Conservation (phyloP, 2,329 filamentous ascomycete species). For the Exophiala bonariae region DNA sequence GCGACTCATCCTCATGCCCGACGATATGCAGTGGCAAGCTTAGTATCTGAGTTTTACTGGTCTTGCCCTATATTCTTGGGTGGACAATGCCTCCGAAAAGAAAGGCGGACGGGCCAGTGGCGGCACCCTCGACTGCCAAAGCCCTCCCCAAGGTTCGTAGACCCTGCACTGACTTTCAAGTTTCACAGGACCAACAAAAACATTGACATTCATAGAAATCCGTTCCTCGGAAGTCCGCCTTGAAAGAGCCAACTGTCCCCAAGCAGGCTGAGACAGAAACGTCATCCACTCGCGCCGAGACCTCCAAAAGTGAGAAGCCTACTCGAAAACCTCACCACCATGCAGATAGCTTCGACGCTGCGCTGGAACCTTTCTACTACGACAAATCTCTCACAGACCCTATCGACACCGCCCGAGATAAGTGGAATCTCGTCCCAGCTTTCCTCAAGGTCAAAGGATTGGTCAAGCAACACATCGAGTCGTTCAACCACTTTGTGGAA, state of each 20-base stretch:
- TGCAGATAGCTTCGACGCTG: constrained; percentile 56
- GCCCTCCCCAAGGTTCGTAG: constrained; percentile 21
- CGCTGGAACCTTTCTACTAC: constrained; percentile 70
- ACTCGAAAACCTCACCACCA: constrained; percentile 17
- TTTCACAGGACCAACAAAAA: too few species aligned
- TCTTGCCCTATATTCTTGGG: not conserved
- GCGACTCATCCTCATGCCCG: too few species aligned
- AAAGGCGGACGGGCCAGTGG: constrained; percentile 24
- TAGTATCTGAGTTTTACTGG: too few species aligned
- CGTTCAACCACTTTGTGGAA: constrained; percentile 97
- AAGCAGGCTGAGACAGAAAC: constrained; percentile 3
- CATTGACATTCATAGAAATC: constrained; percentile 3
- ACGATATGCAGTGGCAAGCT: too few species aligned
- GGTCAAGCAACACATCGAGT: constrained; percentile 97
- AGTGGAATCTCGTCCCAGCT: constrained; percentile 95
- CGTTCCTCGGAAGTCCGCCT: constrained; percentile 9
- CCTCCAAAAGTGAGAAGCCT: constrained; percentile 14
- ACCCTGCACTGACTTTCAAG: too few species aligned
- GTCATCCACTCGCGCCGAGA: constrained; percentile 4
- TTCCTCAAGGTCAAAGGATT: constrained; percentile 97
- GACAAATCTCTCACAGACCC: constrained; percentile 67
- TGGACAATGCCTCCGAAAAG: constrained; percentile 26
- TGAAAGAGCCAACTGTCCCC: constrained; percentile 4
- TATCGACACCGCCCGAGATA: constrained; percentile 74
- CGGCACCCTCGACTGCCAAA: constrained; percentile 14